A percentile compares a stretch with the other conserved stretches of the same genome.
Evolutionary conservation across 2,329 filamentous ascomycete species (phyloP).

Genomic region (Talaromyces sp.): DNA sequence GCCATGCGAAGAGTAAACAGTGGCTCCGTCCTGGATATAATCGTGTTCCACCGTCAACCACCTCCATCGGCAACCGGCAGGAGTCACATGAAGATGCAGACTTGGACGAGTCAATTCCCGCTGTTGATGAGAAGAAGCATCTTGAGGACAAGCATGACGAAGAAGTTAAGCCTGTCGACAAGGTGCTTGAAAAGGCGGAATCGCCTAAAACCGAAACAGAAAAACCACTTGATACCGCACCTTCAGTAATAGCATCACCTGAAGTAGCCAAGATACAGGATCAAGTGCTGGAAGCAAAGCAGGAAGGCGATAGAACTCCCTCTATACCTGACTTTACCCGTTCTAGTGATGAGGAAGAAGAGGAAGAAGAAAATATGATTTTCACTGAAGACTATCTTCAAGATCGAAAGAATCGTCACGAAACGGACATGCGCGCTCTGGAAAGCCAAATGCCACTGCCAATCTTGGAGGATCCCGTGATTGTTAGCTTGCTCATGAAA

Average conservation of each 20-base stretch:
- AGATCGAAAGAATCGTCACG: constrained; percentile 44
- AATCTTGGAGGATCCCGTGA: constrained; percentile 41
- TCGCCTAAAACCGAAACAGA: not conserved
- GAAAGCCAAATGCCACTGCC: constrained; percentile 43
- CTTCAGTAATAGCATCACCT: not conserved
- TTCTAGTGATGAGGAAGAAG: constrained; percentile 46
- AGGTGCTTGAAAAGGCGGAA: not conserved
- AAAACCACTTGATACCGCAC: not conserved
- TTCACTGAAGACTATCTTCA: constrained; percentile 49
- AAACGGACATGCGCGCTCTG: constrained; percentile 44
- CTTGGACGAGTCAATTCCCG: not conserved
- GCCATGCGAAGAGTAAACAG: constrained; percentile 37
- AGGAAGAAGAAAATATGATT: constrained; percentile 46
- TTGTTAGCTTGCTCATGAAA: constrained; percentile 41
- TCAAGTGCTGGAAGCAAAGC: not conserved
- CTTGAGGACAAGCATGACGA: not conserved
- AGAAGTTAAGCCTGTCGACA: not conserved
- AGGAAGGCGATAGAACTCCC: not conserved
- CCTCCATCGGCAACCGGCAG: constrained; percentile 27
- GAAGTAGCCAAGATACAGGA: constrained; percentile 19
- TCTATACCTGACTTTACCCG: constrained; percentile 32
- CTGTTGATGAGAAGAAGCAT: constrained; percentile 2
- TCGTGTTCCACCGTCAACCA: constrained; percentile 24
- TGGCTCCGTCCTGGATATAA: constrained; percentile 40
- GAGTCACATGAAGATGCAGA: constrained; percentile 33